phyloP scores from a whole-genome alignment of 2,329 filamentous ascomycete genomes.

The Cladosporium colombiae region DNA sequence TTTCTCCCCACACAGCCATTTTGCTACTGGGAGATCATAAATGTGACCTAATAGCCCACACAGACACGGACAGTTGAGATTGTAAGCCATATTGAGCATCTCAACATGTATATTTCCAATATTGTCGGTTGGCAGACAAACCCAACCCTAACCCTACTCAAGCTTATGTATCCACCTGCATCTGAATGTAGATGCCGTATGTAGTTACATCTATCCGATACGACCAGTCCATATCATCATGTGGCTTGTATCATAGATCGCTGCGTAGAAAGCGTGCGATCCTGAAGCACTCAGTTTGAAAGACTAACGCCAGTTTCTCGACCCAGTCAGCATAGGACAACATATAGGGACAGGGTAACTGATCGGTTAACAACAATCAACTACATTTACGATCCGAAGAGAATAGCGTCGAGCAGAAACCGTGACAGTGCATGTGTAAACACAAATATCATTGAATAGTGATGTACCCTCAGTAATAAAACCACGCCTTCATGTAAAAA shows the following conservation, averaged over 20 bases:
- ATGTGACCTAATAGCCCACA: background rate
- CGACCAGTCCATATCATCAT: too few species aligned
- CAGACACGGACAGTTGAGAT: background rate
- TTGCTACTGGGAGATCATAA: background rate
- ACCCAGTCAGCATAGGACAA: too few species aligned
- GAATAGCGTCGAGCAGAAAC: background rate
- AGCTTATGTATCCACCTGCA: background rate
- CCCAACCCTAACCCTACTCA: background rate
- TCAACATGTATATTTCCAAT: background rate
- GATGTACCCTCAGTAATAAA: slow-evolving; percentile 16
- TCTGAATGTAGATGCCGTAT: too few species aligned
- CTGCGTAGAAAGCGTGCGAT: too few species aligned
- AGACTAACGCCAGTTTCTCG: too few species aligned
- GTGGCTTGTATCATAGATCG: too few species aligned
- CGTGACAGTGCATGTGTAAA: background rate
- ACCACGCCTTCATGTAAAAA: slow-evolving; percentile 5
- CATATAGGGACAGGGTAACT: too few species aligned
- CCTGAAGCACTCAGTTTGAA: too few species aligned
- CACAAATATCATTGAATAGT: background rate
- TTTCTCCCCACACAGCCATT: background rate
- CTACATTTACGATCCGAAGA: too few species aligned
- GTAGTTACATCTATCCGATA: too few species aligned
- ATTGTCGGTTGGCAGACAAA: background rate
- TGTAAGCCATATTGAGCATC: background rate
- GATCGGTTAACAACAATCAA: too few species aligned